Evolutionary conservation across 768 basidiomycete species (phyloP), one percentile per base, ranked within the genome.

Genomic region (Phaffia australis): DNA sequence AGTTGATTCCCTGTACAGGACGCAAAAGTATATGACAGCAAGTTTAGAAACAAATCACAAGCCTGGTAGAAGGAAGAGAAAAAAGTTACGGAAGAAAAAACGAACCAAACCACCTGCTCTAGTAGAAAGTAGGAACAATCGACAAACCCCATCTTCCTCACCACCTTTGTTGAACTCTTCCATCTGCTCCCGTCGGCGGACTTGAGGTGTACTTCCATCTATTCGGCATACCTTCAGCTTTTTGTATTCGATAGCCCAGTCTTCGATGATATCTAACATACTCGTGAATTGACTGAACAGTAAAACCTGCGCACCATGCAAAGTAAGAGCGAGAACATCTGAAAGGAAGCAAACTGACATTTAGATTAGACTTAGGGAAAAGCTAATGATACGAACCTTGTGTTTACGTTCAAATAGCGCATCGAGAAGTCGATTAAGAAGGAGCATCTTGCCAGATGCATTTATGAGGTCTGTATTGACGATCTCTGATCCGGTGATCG

Each of bases 181-280:
- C 85, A 99, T 94, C 76, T 92, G 83, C 27, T 85, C 83, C 5
- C 88, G 81, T n/a, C 95, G 84, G 16, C 87, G 85, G 49, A 83
- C 74, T n/a, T 91, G 88, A 8, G 82, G 77, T 1, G 89, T 90
- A 30, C 82, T 82, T 0, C 95, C 94, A 74, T 99, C 95, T 59
- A 99, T 93, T 18, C 95, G 87, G 66, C 89, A 97, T 6, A 91
- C 81, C 2, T 77, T 75, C 87, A 88, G 90, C 1, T 81, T 81
- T 78, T 95, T 93, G 74, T 83, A 82, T 63, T 88, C 86, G 14
- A 77, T 80, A 8, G 91, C 90, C 94, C 92, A 99, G 72, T 88
- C 89, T 85, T 95, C 86, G 57, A 99, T 88, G 71, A 99, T 87
- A 73, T 99, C 87, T 64, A 98, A 79, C 91, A 98, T 91, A 4